A percentile compares a stretch with the other conserved stretches of the same genome.
Conservation (phyloP, 768 basidiomycete species). For the Crepidotus variabilis region DNA sequence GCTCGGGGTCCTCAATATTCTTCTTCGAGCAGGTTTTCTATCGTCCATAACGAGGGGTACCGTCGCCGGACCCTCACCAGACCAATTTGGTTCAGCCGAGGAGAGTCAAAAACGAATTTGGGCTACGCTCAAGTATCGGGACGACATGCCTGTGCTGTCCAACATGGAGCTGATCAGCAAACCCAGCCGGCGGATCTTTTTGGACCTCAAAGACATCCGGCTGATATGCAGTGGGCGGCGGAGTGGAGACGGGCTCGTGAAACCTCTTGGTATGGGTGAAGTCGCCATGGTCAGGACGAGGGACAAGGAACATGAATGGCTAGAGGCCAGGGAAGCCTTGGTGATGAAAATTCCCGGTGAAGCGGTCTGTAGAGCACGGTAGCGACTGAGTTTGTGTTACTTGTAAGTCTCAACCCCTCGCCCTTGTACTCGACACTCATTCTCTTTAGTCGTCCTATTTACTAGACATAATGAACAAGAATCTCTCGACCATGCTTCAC, state of each 20-base stretch:
- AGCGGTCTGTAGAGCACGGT: constrained; percentile 77
- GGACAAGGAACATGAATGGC: constrained; percentile 71
- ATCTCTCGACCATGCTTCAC: too few species aligned
- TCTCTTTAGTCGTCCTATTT: too few species aligned
- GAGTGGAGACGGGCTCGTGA: constrained; percentile 59
- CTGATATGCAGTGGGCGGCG: constrained; percentile 79
- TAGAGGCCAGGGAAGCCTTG: constrained; percentile 92
- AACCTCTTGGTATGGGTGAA: constrained; percentile 89
- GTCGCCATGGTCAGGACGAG: constrained; percentile 80
- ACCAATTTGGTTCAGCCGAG: constrained; percentile 51
- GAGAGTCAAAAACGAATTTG: constrained; percentile 80
- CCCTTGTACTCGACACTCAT: too few species aligned
- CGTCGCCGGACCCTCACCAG: constrained; percentile 57
- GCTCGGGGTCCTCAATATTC: constrained; percentile 82
- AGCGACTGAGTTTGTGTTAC: constrained; percentile 4
- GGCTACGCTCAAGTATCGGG: constrained; percentile 92
- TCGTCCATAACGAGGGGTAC: constrained; percentile 81
- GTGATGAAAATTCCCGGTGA: constrained; percentile 77
- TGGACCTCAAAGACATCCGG: constrained; percentile 70
- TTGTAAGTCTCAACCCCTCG: too few species aligned
- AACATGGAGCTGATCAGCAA: constrained; percentile 80
- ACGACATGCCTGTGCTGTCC: constrained; percentile 79
- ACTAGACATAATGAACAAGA: too few species aligned
- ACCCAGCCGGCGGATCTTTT: constrained; percentile 77
- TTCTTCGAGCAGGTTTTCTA: constrained; percentile 88